A percentile compares a stretch with the other conserved stretches of the same genome.
phyloP scores from a whole-genome alignment of 208 protist species.

The Trypanosoma grayi region DNA sequence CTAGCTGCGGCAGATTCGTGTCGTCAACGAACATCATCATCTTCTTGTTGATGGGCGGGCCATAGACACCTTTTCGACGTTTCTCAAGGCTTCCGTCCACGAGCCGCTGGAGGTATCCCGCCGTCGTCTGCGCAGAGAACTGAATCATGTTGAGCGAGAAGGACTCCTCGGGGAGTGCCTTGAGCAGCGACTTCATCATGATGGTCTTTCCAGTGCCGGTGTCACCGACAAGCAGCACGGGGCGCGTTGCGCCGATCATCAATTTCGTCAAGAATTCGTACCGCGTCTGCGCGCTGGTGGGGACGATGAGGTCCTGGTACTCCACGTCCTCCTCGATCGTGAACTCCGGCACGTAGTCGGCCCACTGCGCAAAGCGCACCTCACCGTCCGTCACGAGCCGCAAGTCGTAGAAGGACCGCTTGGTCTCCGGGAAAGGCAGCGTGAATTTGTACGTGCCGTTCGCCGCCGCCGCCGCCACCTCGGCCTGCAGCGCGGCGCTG shows the following conservation, averaged over 20 bases:
- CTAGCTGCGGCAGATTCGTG: constrained; percentile 94
- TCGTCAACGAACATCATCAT: constrained; percentile 97
- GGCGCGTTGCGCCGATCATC: constrained; percentile 82
- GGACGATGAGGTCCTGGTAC: constrained; percentile 95
- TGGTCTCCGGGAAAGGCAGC: constrained; percentile 67
- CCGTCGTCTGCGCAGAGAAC: constrained; percentile 95
- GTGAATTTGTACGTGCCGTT: constrained; percentile 62
- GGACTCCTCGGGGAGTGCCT: constrained; percentile 71
- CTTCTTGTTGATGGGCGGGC: constrained; percentile 93
- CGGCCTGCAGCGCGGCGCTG: constrained; percentile 74
- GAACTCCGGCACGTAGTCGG: constrained; percentile 80
- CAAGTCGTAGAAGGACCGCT: constrained; percentile 85
- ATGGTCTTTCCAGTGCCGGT: constrained; percentile 97
- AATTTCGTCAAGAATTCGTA: constrained; percentile 89
- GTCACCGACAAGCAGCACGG: constrained; percentile 90
- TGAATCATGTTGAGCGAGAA: constrained; percentile 91
- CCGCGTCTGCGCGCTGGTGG: constrained; percentile 92
- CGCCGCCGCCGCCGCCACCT: constrained; percentile 30
- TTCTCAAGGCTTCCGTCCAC: constrained; percentile 94
- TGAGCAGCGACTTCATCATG: constrained; percentile 91
- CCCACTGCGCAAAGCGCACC: constrained; percentile 78
- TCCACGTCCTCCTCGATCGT: constrained; percentile 75
- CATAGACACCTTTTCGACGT: constrained; percentile 94
- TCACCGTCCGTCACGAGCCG: constrained; percentile 61
- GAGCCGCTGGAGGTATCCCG: constrained; percentile 90